These are phyloP conservation scores for Tuber magnatum DNA, from an alignment of 495 filamentous ascomycete genomes.

Conservation along the genomic window DNA sequence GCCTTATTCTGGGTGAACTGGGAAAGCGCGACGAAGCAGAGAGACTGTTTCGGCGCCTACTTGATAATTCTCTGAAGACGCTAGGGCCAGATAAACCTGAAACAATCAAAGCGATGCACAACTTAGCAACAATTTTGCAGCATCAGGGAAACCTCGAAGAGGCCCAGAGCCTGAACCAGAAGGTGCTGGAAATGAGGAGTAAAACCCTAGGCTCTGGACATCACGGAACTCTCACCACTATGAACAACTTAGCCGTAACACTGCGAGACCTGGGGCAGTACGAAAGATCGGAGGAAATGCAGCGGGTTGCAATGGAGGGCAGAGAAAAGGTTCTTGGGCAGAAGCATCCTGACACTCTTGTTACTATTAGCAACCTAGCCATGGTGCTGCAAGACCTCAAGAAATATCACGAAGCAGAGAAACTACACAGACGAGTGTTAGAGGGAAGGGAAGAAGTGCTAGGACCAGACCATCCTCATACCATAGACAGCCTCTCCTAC, in stretches of 20 bases:
- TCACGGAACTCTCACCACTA: neutral
- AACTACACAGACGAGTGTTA: slow-evolving; percentile 33
- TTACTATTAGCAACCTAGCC: slow-evolving; percentile 37
- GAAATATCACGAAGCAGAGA: slow-evolving; percentile 43
- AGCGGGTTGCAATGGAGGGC: slow-evolving; percentile 21
- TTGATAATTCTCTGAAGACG: neutral
- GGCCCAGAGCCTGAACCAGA: neutral
- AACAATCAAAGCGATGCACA: neutral
- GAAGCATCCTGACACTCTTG: slow-evolving; percentile 41
- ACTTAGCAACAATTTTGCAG: neutral
- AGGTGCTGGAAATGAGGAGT: neutral
- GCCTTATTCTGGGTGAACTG: neutral
- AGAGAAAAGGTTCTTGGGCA: slow-evolving; percentile 37
- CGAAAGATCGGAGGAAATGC: slow-evolving; percentile 41
- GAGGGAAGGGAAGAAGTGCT: slow-evolving; percentile 36
- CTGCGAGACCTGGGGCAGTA: slow-evolving; percentile 37
- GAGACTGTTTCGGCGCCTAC: neutral
- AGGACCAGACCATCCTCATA: slow-evolving; percentile 35
- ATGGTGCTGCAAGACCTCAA: slow-evolving; percentile 35
- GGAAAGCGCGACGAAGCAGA: neutral
- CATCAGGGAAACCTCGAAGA: neutral
- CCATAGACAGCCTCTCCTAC: slow-evolving; percentile 9
- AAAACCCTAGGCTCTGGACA: neutral
- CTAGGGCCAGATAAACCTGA: neutral
- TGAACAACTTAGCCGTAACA: neutral